Evolutionary conservation across 352 stramenopile species (phyloP), one percentile per base, ranked within the genome.

Genomic region (Pythium utonaiense): DNA sequence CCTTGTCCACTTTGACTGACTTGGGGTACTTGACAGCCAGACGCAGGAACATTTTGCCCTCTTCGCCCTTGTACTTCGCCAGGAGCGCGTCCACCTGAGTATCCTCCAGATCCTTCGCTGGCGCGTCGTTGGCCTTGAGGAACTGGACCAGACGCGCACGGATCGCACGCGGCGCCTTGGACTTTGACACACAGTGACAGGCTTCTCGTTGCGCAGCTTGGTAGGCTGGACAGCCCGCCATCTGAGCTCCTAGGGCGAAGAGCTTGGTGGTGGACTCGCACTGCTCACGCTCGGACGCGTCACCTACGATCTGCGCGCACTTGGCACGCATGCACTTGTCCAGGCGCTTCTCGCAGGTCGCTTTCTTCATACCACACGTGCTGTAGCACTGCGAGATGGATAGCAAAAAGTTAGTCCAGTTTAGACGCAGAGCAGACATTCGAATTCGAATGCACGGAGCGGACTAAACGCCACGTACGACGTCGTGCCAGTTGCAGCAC

Each of bases 401-500:
- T 31, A 60, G 16, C 1, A 56, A 28, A 51, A 6, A 8, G 28
- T 34, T 17, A 21, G 30, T 28, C 48, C 13, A 47, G 40, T 5
- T 47, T 49, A 28, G 42, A 50, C 22, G 24, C 17, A 19, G 14
- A 4, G 6, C 27, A 40, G 22, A 56, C 54, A 41, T 27, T 53
- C n/a, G 10, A 44, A 47, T 41, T 38, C 12, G 42, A 50, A 50
- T 50, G 42, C 16, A 33, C 14, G 19, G 12, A 50, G 24, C 33
- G 9, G 42, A n/a, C 6, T n/a, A n/a, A n/a, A n/a, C n/a, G n/a
- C n/a, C 21, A 42, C 74, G 28, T 73, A 92, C 83, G 45, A 74
- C 80, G 59, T 93, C 80, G 64, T 93, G 83, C 78, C 78, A 88
- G 52, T 93, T 86, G 65, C 83, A 93, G 72, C 83, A 93, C 24